Percentiles rank a stretch among this genome's conserved stretches.
Conservation (phyloP, 805 yeast species). For the Starmerella gropengiesseri region DNA sequence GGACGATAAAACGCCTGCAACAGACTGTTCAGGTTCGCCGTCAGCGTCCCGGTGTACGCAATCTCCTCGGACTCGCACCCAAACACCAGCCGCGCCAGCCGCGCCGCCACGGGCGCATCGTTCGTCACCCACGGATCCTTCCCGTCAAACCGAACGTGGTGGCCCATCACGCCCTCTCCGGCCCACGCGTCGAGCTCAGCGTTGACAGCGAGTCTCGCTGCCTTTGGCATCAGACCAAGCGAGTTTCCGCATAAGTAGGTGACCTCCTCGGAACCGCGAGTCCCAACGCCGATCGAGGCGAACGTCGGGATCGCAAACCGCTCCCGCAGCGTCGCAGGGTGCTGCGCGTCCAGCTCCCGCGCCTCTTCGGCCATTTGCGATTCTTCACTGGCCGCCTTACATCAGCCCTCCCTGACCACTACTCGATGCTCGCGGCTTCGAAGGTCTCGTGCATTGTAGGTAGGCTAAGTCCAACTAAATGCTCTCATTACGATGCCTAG, state of each 20-base stretch:
- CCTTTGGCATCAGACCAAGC: slow-evolving; percentile 77
- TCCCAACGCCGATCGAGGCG: slow-evolving; percentile 42
- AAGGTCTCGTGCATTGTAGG: no score
- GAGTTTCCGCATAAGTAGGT: slow-evolving; percentile 85
- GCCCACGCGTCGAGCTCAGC: slow-evolving; percentile 78
- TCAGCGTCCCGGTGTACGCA: slow-evolving; percentile 77
- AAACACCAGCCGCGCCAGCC: slow-evolving; percentile 66
- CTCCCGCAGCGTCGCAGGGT: slow-evolving; percentile 26
- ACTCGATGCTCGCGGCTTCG: no score
- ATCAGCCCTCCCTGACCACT: no score
- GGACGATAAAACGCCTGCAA: slow-evolving; percentile 70
- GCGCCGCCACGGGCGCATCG: slow-evolving; percentile 63
- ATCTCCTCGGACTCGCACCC: slow-evolving; percentile 58
- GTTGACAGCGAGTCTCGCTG: slow-evolving; percentile 45
- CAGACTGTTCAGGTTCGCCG: slow-evolving; percentile 68
- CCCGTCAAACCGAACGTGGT: slow-evolving; percentile 38
- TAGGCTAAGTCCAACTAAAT: no score
- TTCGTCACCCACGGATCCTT: slow-evolving; percentile 73
- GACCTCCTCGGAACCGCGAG: slow-evolving; percentile 24
- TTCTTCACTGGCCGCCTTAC: no score
- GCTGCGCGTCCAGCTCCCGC: slow-evolving; percentile 1
- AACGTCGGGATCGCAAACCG: slow-evolving; percentile 60
- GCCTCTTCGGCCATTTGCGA: slow-evolving; percentile 2
- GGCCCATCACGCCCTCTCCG: slow-evolving; percentile 70
- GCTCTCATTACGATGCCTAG: no score